phyloP scores from a whole-genome alignment of 495 filamentous ascomycete genomes.

The Xanthoparmelia taractica region DNA sequence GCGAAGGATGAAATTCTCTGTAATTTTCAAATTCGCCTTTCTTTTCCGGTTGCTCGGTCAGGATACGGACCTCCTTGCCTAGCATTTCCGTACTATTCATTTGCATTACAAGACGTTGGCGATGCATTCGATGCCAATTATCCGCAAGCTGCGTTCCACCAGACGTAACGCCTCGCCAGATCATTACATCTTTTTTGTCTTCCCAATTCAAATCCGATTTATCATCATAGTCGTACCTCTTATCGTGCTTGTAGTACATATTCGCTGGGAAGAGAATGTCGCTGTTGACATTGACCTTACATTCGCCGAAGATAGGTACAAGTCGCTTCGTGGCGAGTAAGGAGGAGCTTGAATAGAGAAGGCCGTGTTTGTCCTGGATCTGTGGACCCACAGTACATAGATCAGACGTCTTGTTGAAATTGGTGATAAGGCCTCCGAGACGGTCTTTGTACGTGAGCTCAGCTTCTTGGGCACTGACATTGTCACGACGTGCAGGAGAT shows the following conservation, averaged over 20 bases:
- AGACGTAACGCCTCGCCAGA: conserved; percentile 66
- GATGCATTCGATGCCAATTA: conserved; percentile 66
- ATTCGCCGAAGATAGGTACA: conserved; percentile 67
- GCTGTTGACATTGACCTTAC: conserved; percentile 70
- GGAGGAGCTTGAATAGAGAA: conserved; percentile 58
- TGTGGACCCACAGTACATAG: conserved; percentile 54
- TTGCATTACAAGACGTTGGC: conserved; percentile 65
- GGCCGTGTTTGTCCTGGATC: conserved; percentile 56
- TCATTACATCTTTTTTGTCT: conserved; percentile 45
- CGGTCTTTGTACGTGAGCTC: conserved; percentile 32
- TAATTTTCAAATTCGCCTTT: conserved; percentile 28
- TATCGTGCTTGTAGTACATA: conserved; percentile 66
- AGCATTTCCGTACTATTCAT: conserved; percentile 55
- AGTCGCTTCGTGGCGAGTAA: conserved; percentile 49
- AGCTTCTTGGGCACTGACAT: conserved; percentile 31
- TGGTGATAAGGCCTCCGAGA: conserved; percentile 53
- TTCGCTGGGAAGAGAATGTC: conserved; percentile 71
- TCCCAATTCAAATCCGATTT: conserved; percentile 44
- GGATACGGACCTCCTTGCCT: conserved; percentile 25
- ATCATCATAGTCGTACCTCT: conserved; percentile 56
- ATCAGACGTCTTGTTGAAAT: conserved; percentile 57
- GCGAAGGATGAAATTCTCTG: conserved; percentile 29
- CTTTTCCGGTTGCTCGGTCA: conserved; percentile 27
- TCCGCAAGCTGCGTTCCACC: conserved; percentile 54
- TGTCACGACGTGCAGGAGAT: conserved; percentile 46